Conservation (phyloP, 1,284 basidiomycete species). For the Trichosporon faecale region DNA sequence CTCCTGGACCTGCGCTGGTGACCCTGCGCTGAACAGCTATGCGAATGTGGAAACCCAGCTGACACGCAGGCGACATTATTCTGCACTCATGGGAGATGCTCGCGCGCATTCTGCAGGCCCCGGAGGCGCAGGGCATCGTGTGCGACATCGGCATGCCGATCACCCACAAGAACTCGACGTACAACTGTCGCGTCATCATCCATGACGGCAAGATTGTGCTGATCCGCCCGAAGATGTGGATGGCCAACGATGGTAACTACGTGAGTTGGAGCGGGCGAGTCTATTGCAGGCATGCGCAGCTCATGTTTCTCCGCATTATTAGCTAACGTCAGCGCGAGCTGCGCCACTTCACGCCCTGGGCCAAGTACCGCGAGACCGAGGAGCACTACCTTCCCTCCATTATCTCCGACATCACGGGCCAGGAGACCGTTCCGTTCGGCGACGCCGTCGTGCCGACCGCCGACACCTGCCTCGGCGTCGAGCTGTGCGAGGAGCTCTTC, state of each 20-base stretch:
- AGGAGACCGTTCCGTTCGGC: slow-evolving; percentile 91
- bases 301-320: no score
- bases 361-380: slow-evolving; percentile 79
- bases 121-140: slow-evolving; percentile 71
- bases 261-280: slow-evolving; percentile 27
- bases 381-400: slow-evolving; percentile 84
- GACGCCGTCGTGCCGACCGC: slow-evolving; percentile 87
- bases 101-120: slow-evolving; percentile 75
- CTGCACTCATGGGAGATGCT: slow-evolving; percentile 97
- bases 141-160: slow-evolving; percentile 97
- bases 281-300: no score
- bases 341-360: slow-evolving; percentile 94
- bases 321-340: slow-evolving; percentile 64
- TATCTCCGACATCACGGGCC: slow-evolving; percentile 80
- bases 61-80: slow-evolving; percentile 72
- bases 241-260: slow-evolving; percentile 98
- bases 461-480: slow-evolving; percentile 87
- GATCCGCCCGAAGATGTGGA: slow-evolving; percentile 98
- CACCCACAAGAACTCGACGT: slow-evolving; percentile 92
- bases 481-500: slow-evolving; percentile 95
- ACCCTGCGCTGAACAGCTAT: no score
- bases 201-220: slow-evolving; percentile 80
- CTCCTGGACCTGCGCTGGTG: background rate
- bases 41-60: no score
- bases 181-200: slow-evolving; percentile 91